A percentile compares a stretch with the other conserved stretches of the same genome.
These are phyloP conservation scores for Elaeagnus macrophylla DNA, from an alignment of 306 rosid genomes.

Conservation along the genomic window DNA sequence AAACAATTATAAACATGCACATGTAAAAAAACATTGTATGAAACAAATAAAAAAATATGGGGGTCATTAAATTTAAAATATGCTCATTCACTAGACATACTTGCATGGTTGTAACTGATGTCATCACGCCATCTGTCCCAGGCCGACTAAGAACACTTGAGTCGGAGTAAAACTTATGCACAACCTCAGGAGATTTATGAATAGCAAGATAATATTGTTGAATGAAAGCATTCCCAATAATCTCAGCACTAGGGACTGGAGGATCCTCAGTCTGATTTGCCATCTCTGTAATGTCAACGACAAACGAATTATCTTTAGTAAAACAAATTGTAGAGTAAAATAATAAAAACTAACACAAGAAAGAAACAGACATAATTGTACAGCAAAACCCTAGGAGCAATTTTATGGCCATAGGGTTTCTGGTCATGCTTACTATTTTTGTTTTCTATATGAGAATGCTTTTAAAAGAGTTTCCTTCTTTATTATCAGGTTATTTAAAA, in stretches of 20 bases:
- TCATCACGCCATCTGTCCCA: constrained; percentile 38
- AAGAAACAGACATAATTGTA: neutral
- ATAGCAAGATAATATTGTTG: constrained; percentile 40
- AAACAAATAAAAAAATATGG: neutral
- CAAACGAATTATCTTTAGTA: neutral
- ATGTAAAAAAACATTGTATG: neutral
- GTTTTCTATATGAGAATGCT: too few species aligned
- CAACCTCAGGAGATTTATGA: constrained; percentile 22
- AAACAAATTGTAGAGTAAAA: too few species aligned
- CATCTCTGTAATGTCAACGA: constrained; percentile 38
- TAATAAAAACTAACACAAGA: neutral
- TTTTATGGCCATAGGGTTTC: too few species aligned
- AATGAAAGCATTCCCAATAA: constrained; percentile 52
- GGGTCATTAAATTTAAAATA: neutral
- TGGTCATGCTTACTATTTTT: too few species aligned
- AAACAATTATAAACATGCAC: neutral
- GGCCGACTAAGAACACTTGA: constrained; percentile 51
- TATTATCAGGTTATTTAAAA: too few species aligned
- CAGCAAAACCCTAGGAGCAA: too few species aligned
- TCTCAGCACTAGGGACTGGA: constrained; percentile 19
- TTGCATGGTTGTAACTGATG: constrained; percentile 24
- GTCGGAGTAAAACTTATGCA: constrained; percentile 39
- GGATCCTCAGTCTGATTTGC: constrained; percentile 29
- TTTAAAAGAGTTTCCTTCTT: too few species aligned
- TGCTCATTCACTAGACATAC: constrained; percentile 25